Percentiles rank a stretch among this genome's conserved stretches.
Evolutionary conservation across 495 filamentous ascomycete genomes (phyloP).

Genomic region (Xylaria nigripes): DNA sequence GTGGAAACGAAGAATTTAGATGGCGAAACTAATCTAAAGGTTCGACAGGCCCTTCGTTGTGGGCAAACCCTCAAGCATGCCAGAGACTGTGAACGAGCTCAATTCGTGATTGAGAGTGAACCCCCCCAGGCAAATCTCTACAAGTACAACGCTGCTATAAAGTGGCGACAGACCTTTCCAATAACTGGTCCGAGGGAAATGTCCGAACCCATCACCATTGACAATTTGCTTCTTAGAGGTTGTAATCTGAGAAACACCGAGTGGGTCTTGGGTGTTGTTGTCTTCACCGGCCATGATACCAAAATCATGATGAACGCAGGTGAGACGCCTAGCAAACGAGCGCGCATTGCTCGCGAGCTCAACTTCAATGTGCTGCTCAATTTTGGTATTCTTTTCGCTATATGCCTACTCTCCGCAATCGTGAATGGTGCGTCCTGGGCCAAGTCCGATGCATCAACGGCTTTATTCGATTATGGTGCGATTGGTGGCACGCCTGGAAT

Average conservation of each 20-base stretch:
- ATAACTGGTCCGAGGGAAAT: conserved; percentile 58
- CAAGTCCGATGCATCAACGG: conserved; percentile 60
- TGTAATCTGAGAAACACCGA: conserved; percentile 93
- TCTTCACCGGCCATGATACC: conserved; percentile 94
- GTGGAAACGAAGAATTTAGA: conserved; percentile 98
- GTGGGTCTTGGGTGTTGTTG: conserved; percentile 91
- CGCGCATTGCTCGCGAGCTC: conserved; percentile 81
- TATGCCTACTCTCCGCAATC: conserved; percentile 83
- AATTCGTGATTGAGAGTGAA: conserved; percentile 88
- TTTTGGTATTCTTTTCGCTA: conserved; percentile 78
- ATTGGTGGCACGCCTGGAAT: conserved; percentile 68
- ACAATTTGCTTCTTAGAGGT: conserved; percentile 88
- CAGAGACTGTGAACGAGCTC: conserved; percentile 77
- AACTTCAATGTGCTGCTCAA: conserved; percentile 99
- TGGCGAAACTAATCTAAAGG: conserved; percentile 96
- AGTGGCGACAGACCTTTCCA: conserved; percentile 71
- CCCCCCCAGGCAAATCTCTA: conserved; percentile 88
- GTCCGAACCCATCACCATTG: conserved; percentile 89
- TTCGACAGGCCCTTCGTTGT: conserved; percentile 82
- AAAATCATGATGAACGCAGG: conserved; percentile 99
- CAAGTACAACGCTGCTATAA: conserved; percentile 79
- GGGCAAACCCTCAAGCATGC: conserved; percentile 80
- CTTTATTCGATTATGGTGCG: conserved; percentile 81
- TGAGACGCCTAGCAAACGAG: conserved; percentile 90
- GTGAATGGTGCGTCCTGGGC: conserved; percentile 79